Evolutionary conservation across 75 land plant species (phyloP).

Genomic region (Gnetum montanum): DNA sequence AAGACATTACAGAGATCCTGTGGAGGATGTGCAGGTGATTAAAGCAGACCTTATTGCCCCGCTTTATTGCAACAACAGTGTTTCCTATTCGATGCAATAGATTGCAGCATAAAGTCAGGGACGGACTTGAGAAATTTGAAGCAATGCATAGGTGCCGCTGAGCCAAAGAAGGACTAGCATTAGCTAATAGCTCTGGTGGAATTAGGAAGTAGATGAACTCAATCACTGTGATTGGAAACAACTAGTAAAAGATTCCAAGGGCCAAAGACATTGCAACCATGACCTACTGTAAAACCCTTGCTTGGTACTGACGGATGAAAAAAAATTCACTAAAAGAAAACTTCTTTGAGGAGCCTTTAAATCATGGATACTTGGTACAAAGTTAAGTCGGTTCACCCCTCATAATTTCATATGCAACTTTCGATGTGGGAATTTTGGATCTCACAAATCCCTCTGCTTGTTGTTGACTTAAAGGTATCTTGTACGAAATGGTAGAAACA

Average conservation of each 20-base stretch:
- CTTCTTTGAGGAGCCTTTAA: conserved; percentile 54
- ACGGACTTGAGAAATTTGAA: too few species aligned
- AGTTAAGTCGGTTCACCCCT: conserved; percentile 44
- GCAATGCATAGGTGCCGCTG: conserved; percentile 83
- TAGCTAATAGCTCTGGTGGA: conserved; percentile 95
- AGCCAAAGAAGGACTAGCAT: conserved; percentile 79
- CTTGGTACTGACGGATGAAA: conserved; percentile 59
- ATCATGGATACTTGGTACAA: conserved; percentile 50
- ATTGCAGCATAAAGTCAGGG: too few species aligned
- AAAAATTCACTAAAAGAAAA: conserved; percentile 41
- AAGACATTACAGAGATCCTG: too few species aligned
- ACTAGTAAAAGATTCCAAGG: conserved; percentile 46
- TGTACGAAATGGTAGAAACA: conserved; percentile 58
- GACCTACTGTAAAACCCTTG: conserved; percentile 93
- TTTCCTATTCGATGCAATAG: too few species aligned
- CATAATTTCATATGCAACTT: conserved; percentile 85
- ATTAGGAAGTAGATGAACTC: conserved; percentile 76
- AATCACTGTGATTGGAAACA: conserved; percentile 62
- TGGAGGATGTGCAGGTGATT: too few species aligned
- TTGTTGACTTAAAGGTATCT: conserved; percentile 59
- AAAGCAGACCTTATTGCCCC: too few species aligned
- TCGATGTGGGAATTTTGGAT: conserved; percentile 83
- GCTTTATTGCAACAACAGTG: too few species aligned
- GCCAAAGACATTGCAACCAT: conserved; percentile 45
- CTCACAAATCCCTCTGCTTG: conserved; percentile 64